phyloP scores from a whole-genome alignment of 306 rosid species.

The Cucurbita maxima region DNA sequence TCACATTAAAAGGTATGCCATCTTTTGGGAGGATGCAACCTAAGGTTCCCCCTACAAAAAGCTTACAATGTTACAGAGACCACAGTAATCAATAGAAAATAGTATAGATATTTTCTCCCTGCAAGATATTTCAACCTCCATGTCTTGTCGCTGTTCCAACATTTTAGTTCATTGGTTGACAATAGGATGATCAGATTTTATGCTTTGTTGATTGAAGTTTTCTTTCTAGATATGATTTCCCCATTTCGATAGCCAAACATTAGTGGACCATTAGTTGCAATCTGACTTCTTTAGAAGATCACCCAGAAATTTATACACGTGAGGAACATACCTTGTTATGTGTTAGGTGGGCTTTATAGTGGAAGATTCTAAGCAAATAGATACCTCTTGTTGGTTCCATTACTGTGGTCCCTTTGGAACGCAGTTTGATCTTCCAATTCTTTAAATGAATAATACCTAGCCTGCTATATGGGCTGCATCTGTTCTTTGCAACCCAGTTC shows the following conservation, averaged over 20 bases:
- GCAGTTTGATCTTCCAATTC: background rate
- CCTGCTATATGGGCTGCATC: too few relatives aligned
- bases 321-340: background rate
- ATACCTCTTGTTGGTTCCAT: too few relatives aligned
- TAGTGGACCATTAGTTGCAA: conserved; percentile 1
- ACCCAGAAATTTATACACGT: background rate
- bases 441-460: background rate
- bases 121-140: background rate
- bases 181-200: background rate
- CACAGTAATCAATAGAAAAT: conserved; percentile 12
- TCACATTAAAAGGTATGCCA: background rate
- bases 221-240: background rate
- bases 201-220: background rate
- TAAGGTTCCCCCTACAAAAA: background rate
- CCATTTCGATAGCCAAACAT: background rate
- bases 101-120: conserved; percentile 2
- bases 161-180: background rate
- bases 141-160: background rate
- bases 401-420: background rate
- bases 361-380: background rate
- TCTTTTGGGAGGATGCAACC: conserved; percentile 1
- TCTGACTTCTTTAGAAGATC: background rate
- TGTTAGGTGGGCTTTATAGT: background rate
- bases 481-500: too few relatives aligned
- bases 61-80: conserved; percentile 5